Evolutionary conservation across 306 rosid genomes (phyloP).

Genomic region (Trichosanthes cucumerina): DNA sequence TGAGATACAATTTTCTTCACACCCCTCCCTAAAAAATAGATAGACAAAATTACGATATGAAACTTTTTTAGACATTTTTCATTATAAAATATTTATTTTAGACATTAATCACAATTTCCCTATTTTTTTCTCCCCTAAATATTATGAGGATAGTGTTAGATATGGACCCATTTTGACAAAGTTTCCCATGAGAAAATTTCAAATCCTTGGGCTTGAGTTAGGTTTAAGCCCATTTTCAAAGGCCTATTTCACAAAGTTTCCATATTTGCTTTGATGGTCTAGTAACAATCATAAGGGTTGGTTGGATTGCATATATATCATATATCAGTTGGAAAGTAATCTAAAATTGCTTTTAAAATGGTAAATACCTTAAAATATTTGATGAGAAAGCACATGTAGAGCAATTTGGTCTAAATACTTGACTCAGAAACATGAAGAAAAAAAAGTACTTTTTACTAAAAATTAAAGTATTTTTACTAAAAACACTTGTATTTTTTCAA

Average conservation of each 20-base stretch:
- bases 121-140: no score
- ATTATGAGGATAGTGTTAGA: neutral
- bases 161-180: neutral
- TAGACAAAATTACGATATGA: no score
- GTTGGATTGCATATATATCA: neutral
- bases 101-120: no score
- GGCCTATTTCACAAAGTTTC: neutral
- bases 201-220: neutral
- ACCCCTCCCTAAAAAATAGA: no score
- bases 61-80: no score
- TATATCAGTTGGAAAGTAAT: no score
- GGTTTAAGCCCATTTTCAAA: neutral
- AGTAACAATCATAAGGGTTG: no score
- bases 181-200: neutral
- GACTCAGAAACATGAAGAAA: no score
- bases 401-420: neutral
- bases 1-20: no score
- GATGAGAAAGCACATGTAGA: neutral
- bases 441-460: neutral
- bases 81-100: no score
- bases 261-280: no score
- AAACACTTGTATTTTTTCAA: neutral
- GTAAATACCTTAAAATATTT: neutral
- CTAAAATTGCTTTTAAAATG: no score
- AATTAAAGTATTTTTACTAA: neutral